Base-by-base conservation (phyloP, 2,329 filamentous ascomycete species). In the Colletotrichum spaethianum region DNA sequence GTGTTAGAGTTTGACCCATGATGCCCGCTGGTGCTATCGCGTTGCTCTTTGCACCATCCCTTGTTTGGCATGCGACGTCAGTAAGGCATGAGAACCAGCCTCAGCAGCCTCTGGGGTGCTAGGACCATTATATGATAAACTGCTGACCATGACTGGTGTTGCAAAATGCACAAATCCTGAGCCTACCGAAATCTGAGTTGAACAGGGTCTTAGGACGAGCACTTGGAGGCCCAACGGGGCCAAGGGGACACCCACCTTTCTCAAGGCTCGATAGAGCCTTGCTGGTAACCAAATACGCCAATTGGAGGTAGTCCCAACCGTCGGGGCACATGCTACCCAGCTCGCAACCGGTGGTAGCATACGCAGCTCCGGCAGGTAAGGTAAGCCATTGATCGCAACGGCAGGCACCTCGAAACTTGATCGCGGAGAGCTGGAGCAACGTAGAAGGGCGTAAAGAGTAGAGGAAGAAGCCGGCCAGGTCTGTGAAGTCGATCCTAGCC, bases 381-480 rank as follows among this genome's bases (percentile, higher is more conserved):
- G 31, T 28, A 50, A 70, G 44, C 69, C 68, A 72, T 31, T 65
- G 33, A 11, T 60, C 36, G 44, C 76, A 78, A 28, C 52, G 20
- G 40, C 76, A 78, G 56, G 62, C 76, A 42, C 57, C 65, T 16
- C 70, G 66, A 59, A 78, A 77, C 2, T 60, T 64, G 18, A 78
- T 57, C 26, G 66, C 67, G 23, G 42, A 31, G 11, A 77, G 65
- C 18, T 65, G 66, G 0, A 62, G 59, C 14, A 78, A 63, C 7
- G 75, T 78, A 12, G 75, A 75, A 46, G 63, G 62, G 16, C 77
- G 74, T 18, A 79, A 40, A 59, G 70, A 46, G 63, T 63, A 77
- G 40, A 75, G 71, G 44, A 78, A 77, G 68, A 75, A 75, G 59
- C 57, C 57, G 2, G 53, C 40, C 16, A 73, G 62, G 20, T 60